Base-by-base conservation (phyloP, 805 yeast genomes). In the Kluyveromyces dobzhanskii region DNA sequence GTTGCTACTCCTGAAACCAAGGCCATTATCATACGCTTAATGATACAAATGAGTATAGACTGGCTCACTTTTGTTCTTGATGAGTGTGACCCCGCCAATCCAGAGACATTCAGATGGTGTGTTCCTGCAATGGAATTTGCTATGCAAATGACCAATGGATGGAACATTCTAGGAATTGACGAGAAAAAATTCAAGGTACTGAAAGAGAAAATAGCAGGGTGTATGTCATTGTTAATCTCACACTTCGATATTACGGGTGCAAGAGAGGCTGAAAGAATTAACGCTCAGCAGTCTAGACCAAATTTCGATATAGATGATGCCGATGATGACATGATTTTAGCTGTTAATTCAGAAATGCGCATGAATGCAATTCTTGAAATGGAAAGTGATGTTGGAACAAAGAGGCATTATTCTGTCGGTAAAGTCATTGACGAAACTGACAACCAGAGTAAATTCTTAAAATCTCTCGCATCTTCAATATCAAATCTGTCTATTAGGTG, bases 161-260 rank as follows among this genome's bases (percentile, higher is more conserved):
- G 83, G 55, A 88, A 90, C 53, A 87, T 92, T 30, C 64, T 90
- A 38, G 82, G 88, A 0, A 66, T 92, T 40, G 78, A 75, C 41
- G 84, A 85, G 45, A 84, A 76, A 18, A 87, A 85, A 51, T 92
- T 88, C 54, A 64, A 72, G 41, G 62, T 70, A 28, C 65, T 92
- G 46, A 79, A 87, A 49, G 70, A 75, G 37, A 86, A 85, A 54
- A 95, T 92, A 33, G 94, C 97, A 1, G 84, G 94, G 1, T 87
- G 97, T 62, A 85, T 92, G 87, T 80, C 97, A 1, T 66, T 92
- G 37, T 67, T 92, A 43, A 90, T 92, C 45, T 85, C 96, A 0
- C 97, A 92, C 63, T 92, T 92, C 54, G 98, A 92, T 62, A 87
- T 92, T 38, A 92, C 90, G 96, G 97, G 97, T 35, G 97, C 97